These are phyloP conservation scores for Saprolegnia parasitica DNA, from an alignment of 352 stramenopile species.

Conservation along the genomic window DNA sequence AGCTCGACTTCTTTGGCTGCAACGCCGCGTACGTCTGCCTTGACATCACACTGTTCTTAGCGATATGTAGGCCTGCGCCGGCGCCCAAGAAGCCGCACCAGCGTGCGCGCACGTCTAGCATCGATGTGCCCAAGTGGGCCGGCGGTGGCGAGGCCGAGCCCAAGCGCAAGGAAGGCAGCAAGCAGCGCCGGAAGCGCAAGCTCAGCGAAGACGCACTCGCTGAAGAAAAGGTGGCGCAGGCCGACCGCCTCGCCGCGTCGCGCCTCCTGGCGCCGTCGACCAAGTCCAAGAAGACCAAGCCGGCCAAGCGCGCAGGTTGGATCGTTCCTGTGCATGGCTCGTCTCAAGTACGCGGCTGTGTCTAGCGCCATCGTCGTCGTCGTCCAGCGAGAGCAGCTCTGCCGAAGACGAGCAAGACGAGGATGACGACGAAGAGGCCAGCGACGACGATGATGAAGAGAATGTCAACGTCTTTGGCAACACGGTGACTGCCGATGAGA, in stretches of 20 bases:
- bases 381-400: neutral
- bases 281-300: slow-evolving; percentile 35
- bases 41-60: neutral
- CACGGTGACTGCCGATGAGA: neutral
- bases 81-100: slow-evolving; percentile 34
- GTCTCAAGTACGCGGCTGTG: too few species aligned
- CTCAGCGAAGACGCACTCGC: slow-evolving; percentile 74
- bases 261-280: slow-evolving; percentile 50
- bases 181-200: slow-evolving; percentile 74
- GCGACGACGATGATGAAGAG: slow-evolving; percentile 29
- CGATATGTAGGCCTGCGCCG: neutral
- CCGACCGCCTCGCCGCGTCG: slow-evolving; percentile 64
- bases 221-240: slow-evolving; percentile 59
- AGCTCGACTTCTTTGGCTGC: slow-evolving; percentile 25
- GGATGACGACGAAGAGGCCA: slow-evolving; percentile 27
- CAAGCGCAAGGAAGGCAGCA: slow-evolving; percentile 52
- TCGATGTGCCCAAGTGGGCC: slow-evolving; percentile 62
- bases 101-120: slow-evolving; percentile 58
- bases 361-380: neutral
- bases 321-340: too few species aligned
- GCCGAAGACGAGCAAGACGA: slow-evolving; percentile 33
- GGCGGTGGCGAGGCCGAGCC: slow-evolving; percentile 37
- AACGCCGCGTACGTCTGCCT: slow-evolving; percentile 7
- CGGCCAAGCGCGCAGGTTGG: neutral
- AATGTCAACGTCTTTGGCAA: slow-evolving; percentile 25